Evolutionary conservation across 2,329 filamentous ascomycete species (phyloP).

Genomic region (Hymenoscyphus fraxineus): DNA sequence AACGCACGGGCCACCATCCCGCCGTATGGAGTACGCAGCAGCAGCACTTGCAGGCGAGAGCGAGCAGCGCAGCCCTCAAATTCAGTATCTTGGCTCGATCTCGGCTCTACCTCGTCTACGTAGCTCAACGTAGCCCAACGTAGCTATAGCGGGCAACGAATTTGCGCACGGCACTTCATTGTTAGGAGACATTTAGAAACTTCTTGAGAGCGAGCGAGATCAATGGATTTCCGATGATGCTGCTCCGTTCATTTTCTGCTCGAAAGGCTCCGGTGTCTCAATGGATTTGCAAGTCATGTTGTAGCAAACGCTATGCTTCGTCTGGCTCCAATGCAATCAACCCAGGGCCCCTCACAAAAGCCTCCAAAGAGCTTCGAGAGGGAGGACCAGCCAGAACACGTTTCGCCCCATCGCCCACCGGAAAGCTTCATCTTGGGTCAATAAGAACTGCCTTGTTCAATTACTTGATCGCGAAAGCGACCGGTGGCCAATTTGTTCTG

Average conservation of each 20-base stretch:
- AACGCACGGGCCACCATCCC: not conserved
- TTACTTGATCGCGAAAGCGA: conserved; percentile 82
- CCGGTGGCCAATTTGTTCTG: conserved; percentile 84
- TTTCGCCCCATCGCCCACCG: conserved; percentile 94
- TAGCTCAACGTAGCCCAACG: too few species aligned
- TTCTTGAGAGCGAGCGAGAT: not conserved
- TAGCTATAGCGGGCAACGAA: too few species aligned
- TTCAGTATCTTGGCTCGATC: not conserved
- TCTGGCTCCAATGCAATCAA: conserved; percentile 11
- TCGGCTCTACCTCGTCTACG: too few species aligned
- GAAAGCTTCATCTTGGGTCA: conserved; percentile 88
- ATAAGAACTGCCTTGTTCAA: conserved; percentile 93
- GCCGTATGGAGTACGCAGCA: too few species aligned
- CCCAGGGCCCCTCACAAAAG: conserved; percentile 2
- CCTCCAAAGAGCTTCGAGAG: conserved; percentile 37
- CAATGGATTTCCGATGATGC: conserved; percentile 15
- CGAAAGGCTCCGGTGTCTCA: conserved; percentile 15
- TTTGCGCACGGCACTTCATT: not conserved
- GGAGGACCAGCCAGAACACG: conserved; percentile 67
- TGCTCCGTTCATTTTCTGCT: conserved; percentile 19
- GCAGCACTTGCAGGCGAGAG: too few species aligned
- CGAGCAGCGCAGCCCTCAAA: not conserved
- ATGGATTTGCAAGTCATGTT: conserved; percentile 30
- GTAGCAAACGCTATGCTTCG: conserved; percentile 16
- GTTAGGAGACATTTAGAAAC: not conserved